These are phyloP conservation scores for Pestalotiopsis sp. DNA, from an alignment of 2,329 filamentous ascomycete species.

Conservation along the genomic window DNA sequence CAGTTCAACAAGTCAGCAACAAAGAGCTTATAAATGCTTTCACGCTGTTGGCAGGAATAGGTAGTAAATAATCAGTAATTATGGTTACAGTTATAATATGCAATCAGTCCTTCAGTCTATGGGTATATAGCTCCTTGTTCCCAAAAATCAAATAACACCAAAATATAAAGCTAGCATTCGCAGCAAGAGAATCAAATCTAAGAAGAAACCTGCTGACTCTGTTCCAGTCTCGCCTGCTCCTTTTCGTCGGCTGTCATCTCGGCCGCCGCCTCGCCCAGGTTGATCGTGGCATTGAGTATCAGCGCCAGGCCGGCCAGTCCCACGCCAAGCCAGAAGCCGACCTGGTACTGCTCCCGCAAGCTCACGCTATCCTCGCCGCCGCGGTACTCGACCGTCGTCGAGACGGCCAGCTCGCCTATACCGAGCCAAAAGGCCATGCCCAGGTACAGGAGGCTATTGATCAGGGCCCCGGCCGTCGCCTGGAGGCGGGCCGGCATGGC, in stretches of 20 bases:
- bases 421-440: conserved; percentile 74
- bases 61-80: neutral
- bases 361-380: conserved; percentile 17
- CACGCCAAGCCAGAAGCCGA: conserved; percentile 34
- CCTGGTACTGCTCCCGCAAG: conserved; percentile 30
- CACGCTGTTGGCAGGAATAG: neutral
- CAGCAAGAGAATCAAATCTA: neutral
- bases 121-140: neutral
- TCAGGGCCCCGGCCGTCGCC: conserved; percentile 71
- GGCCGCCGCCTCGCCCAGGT: conserved; percentile 31
- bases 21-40: neutral
- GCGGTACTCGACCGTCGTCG: conserved; percentile 41
- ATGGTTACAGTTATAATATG: neutral
- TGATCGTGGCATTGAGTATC: conserved; percentile 27
- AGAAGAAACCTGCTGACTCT: neutral
- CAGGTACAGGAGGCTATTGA: conserved; percentile 72
- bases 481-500: conserved; percentile 68
- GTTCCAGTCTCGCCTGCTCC: conserved; percentile 17
- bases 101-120: neutral
- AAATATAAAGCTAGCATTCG: neutral
- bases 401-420: conserved; percentile 67
- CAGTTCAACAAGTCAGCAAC: neutral
- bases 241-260: conserved; percentile 36
- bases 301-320: conserved; percentile 28
- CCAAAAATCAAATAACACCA: neutral